Evolutionary conservation across 306 rosid species (phyloP), one percentile per base, ranked within the genome.

Genomic region (Arachis hypogaea): DNA sequence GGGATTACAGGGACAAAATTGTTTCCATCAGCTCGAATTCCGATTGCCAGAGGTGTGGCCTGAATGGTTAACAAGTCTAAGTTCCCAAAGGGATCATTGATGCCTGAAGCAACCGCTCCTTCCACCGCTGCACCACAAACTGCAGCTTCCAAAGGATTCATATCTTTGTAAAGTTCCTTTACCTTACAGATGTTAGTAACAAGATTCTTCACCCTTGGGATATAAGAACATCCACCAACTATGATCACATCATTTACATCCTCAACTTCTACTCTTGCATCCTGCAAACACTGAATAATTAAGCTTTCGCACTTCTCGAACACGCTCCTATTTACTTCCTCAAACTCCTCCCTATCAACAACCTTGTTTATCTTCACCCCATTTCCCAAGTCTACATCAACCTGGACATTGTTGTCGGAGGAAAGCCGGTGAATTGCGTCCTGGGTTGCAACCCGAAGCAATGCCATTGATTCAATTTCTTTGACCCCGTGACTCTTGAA

Each of bases 71-170:
- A 71, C 78, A 91, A 79, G 79, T 93, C 98, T 73, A 91, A 81
- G 69, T 59, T 87, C 60, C 97, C 97, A 61, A 88, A 85, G 11
- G 98, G 96, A 69, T 93, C 98, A 57, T 72, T 80, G 41, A 85
- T 59, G 16, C 96, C 97, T 2, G 93, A 88, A 43, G 98, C 94
- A 12, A 93, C 82, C 6, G 96, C 93, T 76, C 97, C 98, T 85
- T 91, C 92, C 50, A 89, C 77, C 16, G 98, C 96, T 3, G 98
- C 96, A 45, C 98, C 97, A 45, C 80, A 74, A 60, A 91, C 96
- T 0, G 94, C 89, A 70, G 96, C 96, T 81, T 93, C 98, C 63
- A 91, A 59, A 2, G 94, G 96, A 70, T 91, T 80, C 74, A 89
- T 78, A 43, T 84, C 92, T 63, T 82, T 71, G 71, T 93, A 88